Conservation (phyloP, 768 basidiomycete species). For the Saitozyma sp. region DNA sequence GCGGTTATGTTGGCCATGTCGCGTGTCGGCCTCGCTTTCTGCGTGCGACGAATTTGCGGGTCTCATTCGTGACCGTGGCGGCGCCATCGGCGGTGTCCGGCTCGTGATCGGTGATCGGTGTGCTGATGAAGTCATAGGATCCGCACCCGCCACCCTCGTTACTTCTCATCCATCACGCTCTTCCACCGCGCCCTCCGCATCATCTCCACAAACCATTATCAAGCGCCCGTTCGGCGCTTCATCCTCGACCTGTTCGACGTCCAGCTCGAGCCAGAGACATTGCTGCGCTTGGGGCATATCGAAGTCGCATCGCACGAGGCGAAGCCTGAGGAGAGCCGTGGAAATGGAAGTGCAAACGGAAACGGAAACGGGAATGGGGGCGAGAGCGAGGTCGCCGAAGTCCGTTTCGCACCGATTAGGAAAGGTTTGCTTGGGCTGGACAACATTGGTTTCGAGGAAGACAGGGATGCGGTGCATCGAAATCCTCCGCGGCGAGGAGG, state of each 20-base stretch:
- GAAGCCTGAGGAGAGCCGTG: not conserved
- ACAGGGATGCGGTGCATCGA: not conserved
- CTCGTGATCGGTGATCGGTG: not conserved
- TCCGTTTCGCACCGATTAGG: no score
- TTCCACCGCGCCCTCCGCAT: constrained; percentile 83
- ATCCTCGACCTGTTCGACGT: constrained; percentile 90
- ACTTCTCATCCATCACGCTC: constrained; percentile 75
- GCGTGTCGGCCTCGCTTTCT: no score
- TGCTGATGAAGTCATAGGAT: constrained; percentile 22
- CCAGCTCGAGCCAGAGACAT: constrained; percentile 57
- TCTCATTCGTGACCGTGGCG: no score
- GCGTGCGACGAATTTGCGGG: no score
- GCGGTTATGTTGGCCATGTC: no score
- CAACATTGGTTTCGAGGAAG: not conserved
- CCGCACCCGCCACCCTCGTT: constrained; percentile 59
- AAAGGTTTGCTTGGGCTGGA: not conserved
- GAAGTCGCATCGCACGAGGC: constrained; percentile 3
- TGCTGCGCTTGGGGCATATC: constrained; percentile 18
- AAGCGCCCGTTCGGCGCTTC: constrained; percentile 86
- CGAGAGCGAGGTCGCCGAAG: not conserved
- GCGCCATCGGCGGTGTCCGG: no score
- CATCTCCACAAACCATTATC: constrained; percentile 84
- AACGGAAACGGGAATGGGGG: not conserved
- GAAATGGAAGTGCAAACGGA: not conserved
- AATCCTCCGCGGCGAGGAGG: not conserved